These are phyloP conservation scores for Hymenoscyphus fructigenus DNA, from an alignment of 2,329 filamentous ascomycete species.

Conservation along the genomic window DNA sequence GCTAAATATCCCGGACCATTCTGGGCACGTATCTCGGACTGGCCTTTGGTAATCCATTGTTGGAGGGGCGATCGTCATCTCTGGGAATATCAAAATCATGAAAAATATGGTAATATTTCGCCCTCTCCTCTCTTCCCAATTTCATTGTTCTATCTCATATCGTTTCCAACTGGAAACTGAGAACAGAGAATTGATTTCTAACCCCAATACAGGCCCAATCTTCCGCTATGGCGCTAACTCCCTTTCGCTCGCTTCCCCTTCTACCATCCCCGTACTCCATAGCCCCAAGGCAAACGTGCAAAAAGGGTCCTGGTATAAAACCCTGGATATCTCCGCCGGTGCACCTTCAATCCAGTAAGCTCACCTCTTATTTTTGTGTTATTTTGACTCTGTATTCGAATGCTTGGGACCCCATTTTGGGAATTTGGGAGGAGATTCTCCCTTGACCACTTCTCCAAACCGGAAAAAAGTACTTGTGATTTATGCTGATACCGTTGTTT, in stretches of 20 bases:
- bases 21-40: conserved; percentile 20
- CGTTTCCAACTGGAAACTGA: background rate
- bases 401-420: too few relatives aligned
- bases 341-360: conserved; percentile 15
- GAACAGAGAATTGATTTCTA: background rate
- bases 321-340: conserved; percentile 16
- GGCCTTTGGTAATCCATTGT: conserved; percentile 17
- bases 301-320: conserved; percentile 19
- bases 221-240: conserved; percentile 18
- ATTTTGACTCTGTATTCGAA: too few relatives aligned
- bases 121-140: background rate
- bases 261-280: conserved; percentile 13
- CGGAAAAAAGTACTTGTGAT: background rate
- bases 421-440: too few relatives aligned
- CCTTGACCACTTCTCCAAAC: background rate
- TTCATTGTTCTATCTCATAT: background rate
- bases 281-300: conserved; percentile 23
- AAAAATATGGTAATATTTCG: conserved; percentile 19
- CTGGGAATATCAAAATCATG: conserved; percentile 18
- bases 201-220: conserved; percentile 2
- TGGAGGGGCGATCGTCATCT: conserved; percentile 20
- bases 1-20: conserved; percentile 37
- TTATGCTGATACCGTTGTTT: background rate
- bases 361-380: background rate
- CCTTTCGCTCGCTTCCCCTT: conserved; percentile 14